phyloP scores from a whole-genome alignment of 1,284 basidiomycete genomes.

The Anthracocystis panici-leucophaei region DNA sequence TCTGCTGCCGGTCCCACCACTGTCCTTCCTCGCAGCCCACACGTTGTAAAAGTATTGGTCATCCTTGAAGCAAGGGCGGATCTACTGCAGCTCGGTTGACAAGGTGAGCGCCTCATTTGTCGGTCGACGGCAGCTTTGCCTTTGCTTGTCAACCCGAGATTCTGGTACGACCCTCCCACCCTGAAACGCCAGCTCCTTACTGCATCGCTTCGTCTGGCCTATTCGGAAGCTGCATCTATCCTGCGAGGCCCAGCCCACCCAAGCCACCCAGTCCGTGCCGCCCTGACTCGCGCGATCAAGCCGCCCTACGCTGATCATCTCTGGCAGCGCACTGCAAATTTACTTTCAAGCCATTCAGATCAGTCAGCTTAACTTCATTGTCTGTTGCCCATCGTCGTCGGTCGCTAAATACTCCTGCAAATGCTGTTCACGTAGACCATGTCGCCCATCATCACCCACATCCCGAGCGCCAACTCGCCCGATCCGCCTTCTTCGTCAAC shows the following conservation, averaged over 20 bases:
- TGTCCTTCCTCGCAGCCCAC: conserved; percentile 4
- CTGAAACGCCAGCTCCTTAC: not conserved
- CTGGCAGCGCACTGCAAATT: not conserved
- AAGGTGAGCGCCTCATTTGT: not conserved
- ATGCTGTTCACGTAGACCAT: conserved; percentile 1
- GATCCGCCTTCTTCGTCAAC: not conserved
- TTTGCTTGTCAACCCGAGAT: not conserved
- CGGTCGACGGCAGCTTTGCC: not conserved
- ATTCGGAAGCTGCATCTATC: not conserved
- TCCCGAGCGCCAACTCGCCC: not conserved
- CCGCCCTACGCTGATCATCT: not conserved
- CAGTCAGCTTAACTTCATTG: not conserved
- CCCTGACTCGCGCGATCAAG: not conserved
- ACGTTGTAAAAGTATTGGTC: not conserved
- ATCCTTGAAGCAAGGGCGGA: too few species aligned
- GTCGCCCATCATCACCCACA: conserved; percentile 1
- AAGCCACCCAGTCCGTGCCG: not conserved
- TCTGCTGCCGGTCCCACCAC: conserved; percentile 7
- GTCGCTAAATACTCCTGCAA: not conserved
- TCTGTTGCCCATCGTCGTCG: not conserved
- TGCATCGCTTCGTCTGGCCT: not conserved
- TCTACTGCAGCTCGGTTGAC: not conserved
- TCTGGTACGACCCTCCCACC: not conserved
- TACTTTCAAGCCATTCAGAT: not conserved
- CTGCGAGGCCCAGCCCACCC: not conserved